A percentile compares a stretch with the other conserved stretches of the same genome.
These are phyloP conservation scores for Phycomyces nitens DNA, from an alignment of 192 early-diverging fungal genomes.

Conservation along the genomic window DNA sequence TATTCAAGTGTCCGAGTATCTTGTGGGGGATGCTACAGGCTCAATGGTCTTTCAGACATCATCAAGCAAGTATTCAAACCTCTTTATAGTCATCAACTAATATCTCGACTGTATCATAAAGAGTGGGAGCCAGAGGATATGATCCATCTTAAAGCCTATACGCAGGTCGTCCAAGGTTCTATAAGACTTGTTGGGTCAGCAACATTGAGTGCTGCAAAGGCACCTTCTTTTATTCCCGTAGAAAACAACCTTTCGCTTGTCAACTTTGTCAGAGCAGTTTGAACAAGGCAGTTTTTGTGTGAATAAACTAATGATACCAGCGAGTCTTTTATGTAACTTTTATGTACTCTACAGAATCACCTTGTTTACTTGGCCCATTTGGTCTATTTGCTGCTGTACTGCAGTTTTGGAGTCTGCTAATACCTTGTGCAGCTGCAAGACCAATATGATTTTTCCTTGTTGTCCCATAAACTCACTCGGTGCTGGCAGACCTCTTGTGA, in stretches of 20 bases:
- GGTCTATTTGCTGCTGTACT: conserved; percentile 16
- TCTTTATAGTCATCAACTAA: not conserved
- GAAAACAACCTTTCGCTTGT: conserved; percentile 15
- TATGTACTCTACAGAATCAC: conserved; percentile 8
- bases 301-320: not conserved
- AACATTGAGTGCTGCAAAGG: no score
- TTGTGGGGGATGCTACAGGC: conserved; percentile 24
- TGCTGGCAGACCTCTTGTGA: conserved; percentile 20
- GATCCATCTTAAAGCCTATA: conserved; percentile 11
- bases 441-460: conserved; percentile 21
- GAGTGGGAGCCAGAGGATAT: conserved; percentile 6
- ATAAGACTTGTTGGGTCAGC: conserved; percentile 9
- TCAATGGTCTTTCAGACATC: conserved; percentile 17
- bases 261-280: conserved; percentile 6
- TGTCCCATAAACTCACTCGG: conserved; percentile 22
- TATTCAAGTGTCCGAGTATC: conserved; percentile 13
- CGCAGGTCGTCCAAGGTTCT: conserved; percentile 7
- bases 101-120: not conserved
- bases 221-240: not conserved
- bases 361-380: conserved; percentile 30
- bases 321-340: not conserved
- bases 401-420: conserved; percentile 12
- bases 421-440: conserved; percentile 21
- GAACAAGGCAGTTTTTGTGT: not conserved
- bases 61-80: not conserved